Evolutionary conservation across 2,329 filamentous ascomycete genomes (phyloP), one percentile per base, ranked within the genome.

Genomic region (Monosporascus sp.): DNA sequence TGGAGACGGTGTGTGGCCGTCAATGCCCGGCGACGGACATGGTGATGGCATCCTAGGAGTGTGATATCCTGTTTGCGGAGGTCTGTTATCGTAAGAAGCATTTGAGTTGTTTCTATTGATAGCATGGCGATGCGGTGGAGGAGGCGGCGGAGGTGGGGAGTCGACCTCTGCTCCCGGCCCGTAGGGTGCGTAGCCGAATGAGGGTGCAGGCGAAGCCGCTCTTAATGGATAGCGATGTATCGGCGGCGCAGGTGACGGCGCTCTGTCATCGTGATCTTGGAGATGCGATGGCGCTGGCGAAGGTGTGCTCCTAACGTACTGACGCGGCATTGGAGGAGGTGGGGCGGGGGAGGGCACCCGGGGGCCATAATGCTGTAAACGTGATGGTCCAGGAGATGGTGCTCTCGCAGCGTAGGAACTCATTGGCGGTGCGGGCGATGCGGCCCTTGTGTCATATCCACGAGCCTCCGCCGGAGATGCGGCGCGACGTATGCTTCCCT

Each of bases 1-100:
- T 0, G 94, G 94, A 2, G 94, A 97, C 1, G 94, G 94, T 0
- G 94, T 99, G 68, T 89, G 75, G 1, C 84, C 84, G 45, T 79
- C 82, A 39, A 76, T 74, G 46, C 78, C 82, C 2, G 88, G 84
- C 5, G 90, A 91, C 4, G 83, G 86, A 37, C 75, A 77, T 0
- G 87, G 86, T 1, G 88, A 89, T 6, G 77, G 76, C 57, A 70
- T 78, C 55, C 81, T 73, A 2, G 83, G 80, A 1, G 80, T 85
- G 51, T 79, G 73, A 52, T 80, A 78, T 8, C 71, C 73, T 49
- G 70, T 63, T 8, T 60, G 55, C 15, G 20, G 61, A 31, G 63
- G 58, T 38, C 65, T 69, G 36, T 72, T 70, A 22, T 75, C 70
- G 53, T 73, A 72, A 22, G 76, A 72, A 53, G 57, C 58, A 59